phyloP scores from a whole-genome alignment of 768 basidiomycete genomes.

The Leccinum longicurvipes region DNA sequence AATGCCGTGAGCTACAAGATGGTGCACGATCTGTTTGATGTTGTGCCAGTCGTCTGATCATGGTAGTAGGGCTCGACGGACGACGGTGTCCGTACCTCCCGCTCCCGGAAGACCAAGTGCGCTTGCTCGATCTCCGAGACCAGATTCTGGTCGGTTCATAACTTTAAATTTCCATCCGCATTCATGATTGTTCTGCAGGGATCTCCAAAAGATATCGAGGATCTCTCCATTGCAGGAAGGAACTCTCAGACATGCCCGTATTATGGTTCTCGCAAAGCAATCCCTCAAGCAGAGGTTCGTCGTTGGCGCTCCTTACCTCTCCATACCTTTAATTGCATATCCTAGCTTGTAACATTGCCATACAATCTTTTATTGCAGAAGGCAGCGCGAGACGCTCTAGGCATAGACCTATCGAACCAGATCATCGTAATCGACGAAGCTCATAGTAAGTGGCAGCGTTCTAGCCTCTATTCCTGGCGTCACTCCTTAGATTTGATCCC shows the following conservation, averaged over 20 bases:
- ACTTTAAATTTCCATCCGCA: not conserved
- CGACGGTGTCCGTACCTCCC: slow-evolving; percentile 79
- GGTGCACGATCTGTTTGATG: slow-evolving; percentile 37
- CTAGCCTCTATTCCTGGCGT: not conserved
- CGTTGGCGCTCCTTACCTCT: not conserved
- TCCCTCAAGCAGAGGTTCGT: slow-evolving; percentile 84
- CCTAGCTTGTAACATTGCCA: slow-evolving; percentile 83
- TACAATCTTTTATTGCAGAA: slow-evolving; percentile 90
- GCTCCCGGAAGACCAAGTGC: slow-evolving; percentile 57
- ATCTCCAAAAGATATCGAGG: slow-evolving; percentile 90
- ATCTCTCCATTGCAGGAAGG: slow-evolving; percentile 73
- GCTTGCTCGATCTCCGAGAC: slow-evolving; percentile 81
- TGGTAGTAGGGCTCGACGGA: slow-evolving; percentile 51
- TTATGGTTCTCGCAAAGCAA: slow-evolving; percentile 85
- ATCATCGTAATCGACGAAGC: slow-evolving; percentile 94
- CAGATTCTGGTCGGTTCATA: slow-evolving; percentile 62
- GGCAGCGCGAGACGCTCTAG: slow-evolving; percentile 79
- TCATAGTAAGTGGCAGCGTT: slow-evolving; percentile 63
- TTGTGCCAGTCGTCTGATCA: slow-evolving; percentile 2
- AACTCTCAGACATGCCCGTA: slow-evolving; percentile 80
- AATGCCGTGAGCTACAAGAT: slow-evolving; percentile 75
- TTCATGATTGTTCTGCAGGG: slow-evolving; percentile 48
- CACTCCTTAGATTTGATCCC: slow-evolving; percentile 71
- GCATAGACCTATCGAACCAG: slow-evolving; percentile 81
- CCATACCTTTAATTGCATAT: not conserved